phyloP scores from a whole-genome alignment of 1,284 basidiomycete genomes.

The Wolfiporia cocos region DNA sequence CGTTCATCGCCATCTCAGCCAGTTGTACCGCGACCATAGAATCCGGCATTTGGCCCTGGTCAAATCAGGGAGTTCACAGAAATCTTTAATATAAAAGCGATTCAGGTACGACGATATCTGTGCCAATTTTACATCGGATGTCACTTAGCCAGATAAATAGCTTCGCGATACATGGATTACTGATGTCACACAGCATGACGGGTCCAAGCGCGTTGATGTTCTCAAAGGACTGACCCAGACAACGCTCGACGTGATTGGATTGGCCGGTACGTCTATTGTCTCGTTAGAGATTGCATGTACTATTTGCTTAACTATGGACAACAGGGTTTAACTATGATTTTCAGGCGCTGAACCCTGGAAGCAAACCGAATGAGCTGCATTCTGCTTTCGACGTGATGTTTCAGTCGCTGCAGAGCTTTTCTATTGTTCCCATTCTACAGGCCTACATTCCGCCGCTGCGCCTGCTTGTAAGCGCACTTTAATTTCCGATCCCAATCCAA shows the following conservation, averaged over 20 bases:
- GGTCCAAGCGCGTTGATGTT: slow-evolving; percentile 29
- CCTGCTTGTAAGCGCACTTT: slow-evolving; percentile 9
- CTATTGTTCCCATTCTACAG: slow-evolving; percentile 2
- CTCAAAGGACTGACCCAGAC: slow-evolving; percentile 34
- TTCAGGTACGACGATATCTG: too few relatives aligned
- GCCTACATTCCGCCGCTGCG: slow-evolving; percentile 8
- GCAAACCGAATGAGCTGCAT: slow-evolving; percentile 32
- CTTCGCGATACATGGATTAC: slow-evolving; percentile 12
- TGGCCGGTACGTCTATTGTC: slow-evolving; percentile 29
- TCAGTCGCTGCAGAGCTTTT: background rate
- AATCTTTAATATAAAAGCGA: slow-evolving; percentile 48
- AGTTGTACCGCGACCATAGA: slow-evolving; percentile 32
- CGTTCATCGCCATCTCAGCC: too few relatives aligned
- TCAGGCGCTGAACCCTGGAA: slow-evolving; percentile 27
- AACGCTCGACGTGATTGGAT: slow-evolving; percentile 47
- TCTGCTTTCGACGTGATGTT: slow-evolving; percentile 29
- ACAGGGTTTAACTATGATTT: slow-evolving; percentile 52
- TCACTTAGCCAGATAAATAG: too few relatives aligned
- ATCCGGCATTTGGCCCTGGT: slow-evolving; percentile 51
- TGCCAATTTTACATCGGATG: too few relatives aligned
- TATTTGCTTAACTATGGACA: background rate
- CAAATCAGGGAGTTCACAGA: slow-evolving; percentile 50
- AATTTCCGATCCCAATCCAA: too few relatives aligned
- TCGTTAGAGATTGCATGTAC: background rate
- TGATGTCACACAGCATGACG: slow-evolving; percentile 7